Percentiles rank a stretch among this genome's conserved stretches.
Evolutionary conservation across 768 basidiomycete species (phyloP).

Genomic region (Rhodotorula kratochvilovae): DNA sequence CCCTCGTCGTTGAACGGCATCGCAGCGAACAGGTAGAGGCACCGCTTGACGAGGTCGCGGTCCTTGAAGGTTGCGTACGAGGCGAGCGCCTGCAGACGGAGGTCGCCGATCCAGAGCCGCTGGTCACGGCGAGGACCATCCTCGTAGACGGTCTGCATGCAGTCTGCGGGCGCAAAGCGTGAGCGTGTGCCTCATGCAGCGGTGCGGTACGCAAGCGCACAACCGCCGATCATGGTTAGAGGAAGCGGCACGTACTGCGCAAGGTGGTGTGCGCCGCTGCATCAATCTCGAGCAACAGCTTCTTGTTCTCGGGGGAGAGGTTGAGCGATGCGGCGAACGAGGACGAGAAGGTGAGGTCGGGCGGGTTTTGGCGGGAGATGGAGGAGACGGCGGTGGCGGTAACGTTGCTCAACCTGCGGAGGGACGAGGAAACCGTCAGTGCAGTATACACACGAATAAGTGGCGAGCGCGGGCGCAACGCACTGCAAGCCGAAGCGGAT

Average conservation of each 20-base stretch:
- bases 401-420: constrained; percentile 19
- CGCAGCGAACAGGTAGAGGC: not conserved
- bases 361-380: not conserved
- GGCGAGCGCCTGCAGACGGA: not conserved
- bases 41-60: not conserved
- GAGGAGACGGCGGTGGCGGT: not conserved
- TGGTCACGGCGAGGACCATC: constrained; percentile 43
- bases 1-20: not conserved
- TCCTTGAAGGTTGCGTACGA: not conserved
- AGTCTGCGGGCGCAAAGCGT: constrained; percentile 39
- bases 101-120: constrained; percentile 39
- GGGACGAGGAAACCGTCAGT: too few relatives aligned
- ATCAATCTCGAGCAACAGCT: not conserved
- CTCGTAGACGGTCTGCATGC: constrained; percentile 44
- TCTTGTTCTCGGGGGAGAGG: not conserved
- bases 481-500: constrained; percentile 24
- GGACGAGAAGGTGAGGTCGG: not conserved
- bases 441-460: too few relatives aligned
- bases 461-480: too few relatives aligned
- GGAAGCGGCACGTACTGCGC: not conserved
- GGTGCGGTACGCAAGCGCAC: too few relatives aligned
- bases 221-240: too few relatives aligned
- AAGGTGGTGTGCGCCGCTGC: not conserved
- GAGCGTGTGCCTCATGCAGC: constrained; percentile 19
- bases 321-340: not conserved